A percentile compares a stretch with the other conserved stretches of the same genome.
These are phyloP conservation scores for Mycosphaerelloides madeirae DNA, from an alignment of 2,329 filamentous ascomycete genomes.

Conservation along the genomic window DNA sequence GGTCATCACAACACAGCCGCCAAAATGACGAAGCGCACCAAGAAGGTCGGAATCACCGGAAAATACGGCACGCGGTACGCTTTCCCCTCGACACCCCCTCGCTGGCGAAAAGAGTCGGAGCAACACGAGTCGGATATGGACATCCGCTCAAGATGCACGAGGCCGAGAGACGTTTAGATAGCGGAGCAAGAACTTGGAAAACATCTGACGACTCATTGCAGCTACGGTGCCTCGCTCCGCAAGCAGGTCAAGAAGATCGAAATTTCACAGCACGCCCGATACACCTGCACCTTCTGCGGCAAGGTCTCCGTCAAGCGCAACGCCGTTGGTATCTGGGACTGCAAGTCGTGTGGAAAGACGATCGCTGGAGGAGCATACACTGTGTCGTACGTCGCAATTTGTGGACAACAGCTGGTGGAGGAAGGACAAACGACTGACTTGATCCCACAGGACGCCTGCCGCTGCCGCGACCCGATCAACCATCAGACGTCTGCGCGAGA, in stretches of 20 bases:
- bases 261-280: conserved; percentile 96
- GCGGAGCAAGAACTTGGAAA: not conserved
- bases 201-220: conserved; percentile 35
- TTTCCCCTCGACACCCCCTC: conserved; percentile 9
- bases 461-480: conserved; percentile 93
- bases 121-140: conserved; percentile 6
- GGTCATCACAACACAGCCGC: conserved; percentile 23
- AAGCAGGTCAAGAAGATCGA: conserved; percentile 99
- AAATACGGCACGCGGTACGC: conserved; percentile 95
- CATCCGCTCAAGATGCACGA: not conserved
- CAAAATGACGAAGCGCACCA: conserved; percentile 93
- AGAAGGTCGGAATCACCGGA: conserved; percentile 98
- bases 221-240: conserved; percentile 98
- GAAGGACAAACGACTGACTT: conserved; percentile 8
- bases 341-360: conserved; percentile 91
- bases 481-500: conserved; percentile 94
- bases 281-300: conserved; percentile 97
- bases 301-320: conserved; percentile 75
- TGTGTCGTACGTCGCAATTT: conserved; percentile 73
- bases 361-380: conserved; percentile 91
- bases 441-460: conserved; percentile 68
- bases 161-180: not conserved
- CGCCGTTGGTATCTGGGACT: conserved; percentile 94
- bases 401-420: not conserved
- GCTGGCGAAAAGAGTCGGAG: not conserved